Base-by-base conservation (phyloP, 2,329 filamentous ascomycete species). In the Pestalotiopsis sp. region DNA sequence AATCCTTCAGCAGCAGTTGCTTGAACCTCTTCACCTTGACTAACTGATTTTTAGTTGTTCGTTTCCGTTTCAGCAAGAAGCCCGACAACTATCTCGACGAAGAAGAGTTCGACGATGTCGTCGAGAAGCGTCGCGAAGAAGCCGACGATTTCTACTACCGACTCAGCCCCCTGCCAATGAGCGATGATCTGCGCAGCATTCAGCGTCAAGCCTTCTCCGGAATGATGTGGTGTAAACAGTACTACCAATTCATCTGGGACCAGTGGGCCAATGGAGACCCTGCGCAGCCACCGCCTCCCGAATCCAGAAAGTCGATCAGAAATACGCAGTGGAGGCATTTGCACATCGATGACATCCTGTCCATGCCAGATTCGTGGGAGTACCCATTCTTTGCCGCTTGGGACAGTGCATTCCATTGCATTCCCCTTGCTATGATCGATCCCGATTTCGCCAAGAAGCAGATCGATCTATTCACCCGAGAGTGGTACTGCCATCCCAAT, bases 401-500 rank as follows among this genome's bases (percentile, higher is more conserved):
- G 95, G 95, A 98, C 79, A 95, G 93, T 67, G 95, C 95, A 4
- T 98, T 98, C 81, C 96, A 98, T 82, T 97, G 95, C 78, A 97
- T 98, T 74, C 93, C 95, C 0, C 83, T 98, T 70, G 93, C 96
- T 52, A 98, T 98, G 95, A 95, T 98, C 71, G 95, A 98, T 76
- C 96, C 95, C 0, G 95, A 98, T 57, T 98, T 98, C 76, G 95
- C 95, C 67, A 98, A 98, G 88, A 98, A 97, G 84, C 95, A 98
- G 82, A 90, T 98, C 64, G 96, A 98, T 78, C 83, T 98, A 57
- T 95, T 98, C 78, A 98, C 95, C 2, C 88, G 95, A 76, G 96
- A 98, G 83, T 98, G 95, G 96, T 98, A 98, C 84, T 97, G 96
- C 88, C 95, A 98, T 81, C 95, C 95, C 17, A 98, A 98, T 76